Evolutionary conservation across 768 basidiomycete species (phyloP), one percentile per base, ranked within the genome.

Genomic region (Macrolepiota dolichaula): DNA sequence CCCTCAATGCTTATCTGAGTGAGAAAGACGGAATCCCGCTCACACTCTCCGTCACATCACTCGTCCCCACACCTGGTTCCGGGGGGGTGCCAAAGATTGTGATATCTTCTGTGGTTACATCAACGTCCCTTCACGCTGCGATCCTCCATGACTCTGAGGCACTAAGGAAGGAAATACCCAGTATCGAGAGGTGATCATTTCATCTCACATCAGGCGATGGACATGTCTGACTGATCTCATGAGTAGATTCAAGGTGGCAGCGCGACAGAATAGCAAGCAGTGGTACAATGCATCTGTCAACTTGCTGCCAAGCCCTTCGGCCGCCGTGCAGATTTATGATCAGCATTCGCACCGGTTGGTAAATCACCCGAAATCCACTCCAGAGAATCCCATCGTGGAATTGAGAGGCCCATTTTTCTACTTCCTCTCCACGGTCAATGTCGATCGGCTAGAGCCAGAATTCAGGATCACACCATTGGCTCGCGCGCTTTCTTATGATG

Each of bases 321-420:
- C 72, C 36, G 67, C 70, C 17, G 82, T 90, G 17, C 73, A 85
- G 64, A 77, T 84, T 29, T 97, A 91, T 71, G 82, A 92, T 65
- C 81, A 85, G 9, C 57, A 65, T 2, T 70, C 71, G 10, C 69
- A 78, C 35, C 59, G 71, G 3, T 90, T 94, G 67, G 70, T 84
- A 15, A 57, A 71, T 1, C 73, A 78, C 65, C 72, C 73, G 2
- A 71, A 74, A 13, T 73, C 72, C 10, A 61, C 69, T 55, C 64
- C 72, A 44, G 69, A 71, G 17, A 66, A 72, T 42, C 71, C 77
- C 1, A 67, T 75, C n/a, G 69, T 84, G 12, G 76, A 80, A 38
- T 63, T 94, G 10, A 66, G 78, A 2, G 96, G 94, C 1, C 94
- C 94, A 4, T 97, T 96, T 68, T 78, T 81, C 27, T 98, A 98